Evolutionary conservation across 1,284 basidiomycete species (phyloP).

Genomic region (Athelia psychrophila): DNA sequence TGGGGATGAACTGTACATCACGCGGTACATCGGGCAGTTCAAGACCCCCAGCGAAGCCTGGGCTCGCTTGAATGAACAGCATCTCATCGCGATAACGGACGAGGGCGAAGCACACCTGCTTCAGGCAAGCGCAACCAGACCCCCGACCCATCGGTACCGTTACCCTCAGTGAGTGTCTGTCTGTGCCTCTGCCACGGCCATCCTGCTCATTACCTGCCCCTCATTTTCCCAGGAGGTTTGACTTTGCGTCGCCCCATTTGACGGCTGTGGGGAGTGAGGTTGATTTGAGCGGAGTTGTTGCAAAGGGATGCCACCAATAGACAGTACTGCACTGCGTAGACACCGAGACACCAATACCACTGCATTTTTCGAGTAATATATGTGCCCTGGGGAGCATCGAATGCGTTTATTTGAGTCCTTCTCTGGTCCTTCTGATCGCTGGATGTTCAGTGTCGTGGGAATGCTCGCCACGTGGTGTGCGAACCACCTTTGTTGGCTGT

Average conservation of each 20-base stretch:
- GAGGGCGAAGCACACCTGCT: constrained; percentile 42
- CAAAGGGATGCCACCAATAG: constrained; percentile 35
- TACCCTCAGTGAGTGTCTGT: constrained; percentile 61
- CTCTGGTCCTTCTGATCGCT: no score
- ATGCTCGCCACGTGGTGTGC: no score
- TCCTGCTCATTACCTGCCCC: constrained; percentile 3
- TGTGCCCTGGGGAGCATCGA: no score
- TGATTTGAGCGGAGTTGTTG: constrained; percentile 40
- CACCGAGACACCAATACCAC: background rate
- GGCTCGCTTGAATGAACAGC: constrained; percentile 50
- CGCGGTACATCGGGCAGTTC: constrained; percentile 59
- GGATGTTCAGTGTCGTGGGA: no score
- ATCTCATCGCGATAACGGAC: constrained; percentile 48
- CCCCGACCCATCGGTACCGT: constrained; percentile 56
- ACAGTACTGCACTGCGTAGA: background rate
- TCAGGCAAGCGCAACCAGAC: constrained; percentile 46
- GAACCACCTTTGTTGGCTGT: no score
- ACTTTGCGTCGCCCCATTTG: constrained; percentile 48
- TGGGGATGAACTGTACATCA: constrained; percentile 55
- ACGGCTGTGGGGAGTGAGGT: constrained; percentile 46
- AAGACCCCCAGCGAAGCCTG: constrained; percentile 46
- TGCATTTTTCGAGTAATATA: no score
- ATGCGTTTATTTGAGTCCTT: no score
- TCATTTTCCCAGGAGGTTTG: constrained; percentile 34
- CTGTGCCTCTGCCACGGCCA: background rate